Evolutionary conservation across 2,329 filamentous ascomycete genomes (phyloP).

Genomic region (Fusarium guadeloupense): DNA sequence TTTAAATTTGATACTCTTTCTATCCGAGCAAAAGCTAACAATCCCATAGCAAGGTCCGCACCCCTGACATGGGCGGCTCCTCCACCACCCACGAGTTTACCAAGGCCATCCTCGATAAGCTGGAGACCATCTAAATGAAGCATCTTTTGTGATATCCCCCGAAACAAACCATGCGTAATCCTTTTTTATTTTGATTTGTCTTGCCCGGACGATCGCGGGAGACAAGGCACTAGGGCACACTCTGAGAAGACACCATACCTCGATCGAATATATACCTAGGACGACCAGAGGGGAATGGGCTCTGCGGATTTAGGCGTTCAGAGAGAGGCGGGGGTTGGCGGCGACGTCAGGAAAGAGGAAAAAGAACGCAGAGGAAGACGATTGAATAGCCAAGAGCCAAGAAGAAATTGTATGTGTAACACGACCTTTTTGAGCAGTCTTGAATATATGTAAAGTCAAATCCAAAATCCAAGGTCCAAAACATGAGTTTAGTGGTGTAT

Average conservation of each 20-base stretch:
- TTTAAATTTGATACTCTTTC: slow-evolving; percentile 26
- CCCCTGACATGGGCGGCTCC: slow-evolving; percentile 94
- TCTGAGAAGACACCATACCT: slow-evolving; percentile 21
- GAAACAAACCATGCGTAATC: slow-evolving; percentile 32
- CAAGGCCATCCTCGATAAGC: slow-evolving; percentile 90
- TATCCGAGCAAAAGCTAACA: slow-evolving; percentile 51
- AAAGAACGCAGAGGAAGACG: slow-evolving; percentile 10
- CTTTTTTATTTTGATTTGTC: slow-evolving; percentile 27
- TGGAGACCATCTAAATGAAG: slow-evolving; percentile 76
- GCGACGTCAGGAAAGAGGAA: slow-evolving; percentile 15
- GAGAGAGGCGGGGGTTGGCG: slow-evolving; percentile 18
- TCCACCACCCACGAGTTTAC: slow-evolving; percentile 95
- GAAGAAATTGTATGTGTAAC: slow-evolving; percentile 42
- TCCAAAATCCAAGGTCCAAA: neutral
- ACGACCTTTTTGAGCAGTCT: slow-evolving; percentile 39
- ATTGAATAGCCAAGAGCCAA: slow-evolving; percentile 12
- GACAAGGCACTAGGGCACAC: slow-evolving; percentile 11
- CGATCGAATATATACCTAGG: slow-evolving; percentile 37
- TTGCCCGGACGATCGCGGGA: slow-evolving; percentile 8
- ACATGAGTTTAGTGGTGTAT: too few relatives aligned
- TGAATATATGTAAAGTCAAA: slow-evolving; percentile 39
- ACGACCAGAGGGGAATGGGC: slow-evolving; percentile 19
- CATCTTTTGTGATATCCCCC: slow-evolving; percentile 40
- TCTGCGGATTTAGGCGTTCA: slow-evolving; percentile 36
- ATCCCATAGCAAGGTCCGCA: slow-evolving; percentile 76